Percentiles rank a stretch among this genome's conserved stretches.
Evolutionary conservation across 805 yeast genomes (phyloP).

Genomic region (Candida maris): DNA sequence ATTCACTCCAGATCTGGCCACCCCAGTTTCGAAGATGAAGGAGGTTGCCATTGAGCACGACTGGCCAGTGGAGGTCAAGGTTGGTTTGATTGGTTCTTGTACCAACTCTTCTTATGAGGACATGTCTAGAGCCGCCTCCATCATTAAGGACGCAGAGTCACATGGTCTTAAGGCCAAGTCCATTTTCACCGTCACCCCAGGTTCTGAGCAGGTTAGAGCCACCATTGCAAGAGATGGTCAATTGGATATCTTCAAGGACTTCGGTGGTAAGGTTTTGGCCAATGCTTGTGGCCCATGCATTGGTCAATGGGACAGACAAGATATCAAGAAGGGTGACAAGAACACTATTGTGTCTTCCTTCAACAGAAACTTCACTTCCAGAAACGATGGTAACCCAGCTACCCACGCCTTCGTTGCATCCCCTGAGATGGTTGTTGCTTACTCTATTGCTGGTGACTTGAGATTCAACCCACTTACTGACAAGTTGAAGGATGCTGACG

Average conservation of each 20-base stretch:
- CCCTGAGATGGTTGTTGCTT: constrained; percentile 95
- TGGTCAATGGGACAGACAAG: constrained; percentile 98
- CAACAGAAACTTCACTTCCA: constrained; percentile 95
- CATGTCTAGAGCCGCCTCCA: constrained; percentile 93
- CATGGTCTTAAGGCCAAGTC: constrained; percentile 88
- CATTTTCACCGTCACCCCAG: constrained; percentile 95
- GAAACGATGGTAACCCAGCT: constrained; percentile 97
- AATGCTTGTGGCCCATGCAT: constrained; percentile 99
- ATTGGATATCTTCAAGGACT: constrained; percentile 71
- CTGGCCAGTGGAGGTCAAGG: constrained; percentile 86
- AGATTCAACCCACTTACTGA: constrained; percentile 90
- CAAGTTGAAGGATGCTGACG: constrained; percentile 65
- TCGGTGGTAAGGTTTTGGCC: constrained; percentile 90
- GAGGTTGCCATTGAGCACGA: constrained; percentile 62
- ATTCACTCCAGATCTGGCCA: constrained; percentile 95
- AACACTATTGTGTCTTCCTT: constrained; percentile 95
- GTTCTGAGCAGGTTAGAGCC: constrained; percentile 97
- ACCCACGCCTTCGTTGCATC: constrained; percentile 98
- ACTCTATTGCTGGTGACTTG: constrained; percentile 92
- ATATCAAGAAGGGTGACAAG: constrained; percentile 56
- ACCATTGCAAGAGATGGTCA: constrained; percentile 95
- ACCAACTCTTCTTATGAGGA: constrained; percentile 98
- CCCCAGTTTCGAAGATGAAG: constrained; percentile 83
- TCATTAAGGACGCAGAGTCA: constrained; percentile 79
- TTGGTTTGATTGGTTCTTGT: constrained; percentile 97